Evolutionary conservation across 129 eudicot species (phyloP).

Genomic region (Tagetes patula): DNA sequence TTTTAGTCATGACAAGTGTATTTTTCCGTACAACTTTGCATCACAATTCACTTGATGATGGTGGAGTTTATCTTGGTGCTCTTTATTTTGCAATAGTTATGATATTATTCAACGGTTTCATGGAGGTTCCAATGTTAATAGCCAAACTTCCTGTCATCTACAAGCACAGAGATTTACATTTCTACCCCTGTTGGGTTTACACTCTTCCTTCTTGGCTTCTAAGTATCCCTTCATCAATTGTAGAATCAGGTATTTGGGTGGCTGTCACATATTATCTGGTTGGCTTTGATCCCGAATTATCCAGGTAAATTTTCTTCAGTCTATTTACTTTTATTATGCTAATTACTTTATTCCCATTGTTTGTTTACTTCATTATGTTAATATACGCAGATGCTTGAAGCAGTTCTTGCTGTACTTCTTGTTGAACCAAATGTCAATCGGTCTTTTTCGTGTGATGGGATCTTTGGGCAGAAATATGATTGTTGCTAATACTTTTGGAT

Average conservation of each 20-base stretch:
- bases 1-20: slow-evolving; percentile 62
- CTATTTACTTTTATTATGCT: slow-evolving; percentile 1
- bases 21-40: slow-evolving; percentile 88
- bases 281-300: slow-evolving; percentile 88
- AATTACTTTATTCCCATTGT: neutral
- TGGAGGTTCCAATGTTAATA: slow-evolving; percentile 86
- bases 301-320: slow-evolving; percentile 42
- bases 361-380: neutral
- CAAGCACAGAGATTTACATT: slow-evolving; percentile 79
- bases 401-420: slow-evolving; percentile 77
- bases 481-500: slow-evolving; percentile 94
- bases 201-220: slow-evolving; percentile 89
- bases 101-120: slow-evolving; percentile 84
- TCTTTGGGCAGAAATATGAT: slow-evolving; percentile 84
- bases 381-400: slow-evolving; percentile 58
- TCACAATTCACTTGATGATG: slow-evolving; percentile 68
- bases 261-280: slow-evolving; percentile 73
- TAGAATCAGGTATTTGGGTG: slow-evolving; percentile 86
- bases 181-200: slow-evolving; percentile 95
- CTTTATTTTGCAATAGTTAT: slow-evolving; percentile 77
- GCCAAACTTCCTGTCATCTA: slow-evolving; percentile 90
- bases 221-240: slow-evolving; percentile 70
- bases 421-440: slow-evolving; percentile 92
- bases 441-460: slow-evolving; percentile 93
- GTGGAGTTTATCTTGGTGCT: slow-evolving; percentile 83